phyloP scores from a whole-genome alignment of 345 rosid genomes.

The Camelina neglecta region DNA sequence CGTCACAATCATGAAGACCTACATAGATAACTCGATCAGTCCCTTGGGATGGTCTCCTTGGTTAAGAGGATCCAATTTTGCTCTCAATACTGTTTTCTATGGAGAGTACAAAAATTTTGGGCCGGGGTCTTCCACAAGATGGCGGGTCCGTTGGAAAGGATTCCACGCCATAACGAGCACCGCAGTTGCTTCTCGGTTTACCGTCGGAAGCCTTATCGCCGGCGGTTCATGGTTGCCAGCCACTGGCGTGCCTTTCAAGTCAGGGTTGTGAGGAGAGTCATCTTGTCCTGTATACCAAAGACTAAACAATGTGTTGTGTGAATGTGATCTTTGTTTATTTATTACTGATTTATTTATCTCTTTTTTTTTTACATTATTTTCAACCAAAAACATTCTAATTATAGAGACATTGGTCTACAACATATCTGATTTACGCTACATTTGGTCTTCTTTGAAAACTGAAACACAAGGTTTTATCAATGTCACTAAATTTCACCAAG shows the following conservation, averaged over 20 bases:
- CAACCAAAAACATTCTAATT: background rate
- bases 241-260: conserved; percentile 68
- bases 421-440: background rate
- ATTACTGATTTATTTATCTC: conserved; percentile 32
- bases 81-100: conserved; percentile 68
- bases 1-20: conserved; percentile 58
- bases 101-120: conserved; percentile 79
- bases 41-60: conserved; percentile 79
- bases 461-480: background rate
- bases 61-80: conserved; percentile 64
- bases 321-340: conserved; percentile 29
- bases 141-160: conserved; percentile 79
- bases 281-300: background rate
- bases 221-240: conserved; percentile 80
- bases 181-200: conserved; percentile 67
- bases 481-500: background rate
- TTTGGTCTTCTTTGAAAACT: background rate
- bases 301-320: conserved; percentile 27
- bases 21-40: conserved; percentile 52
- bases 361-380: background rate
- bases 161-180: conserved; percentile 64
- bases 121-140: conserved; percentile 61
- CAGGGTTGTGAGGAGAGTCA: conserved; percentile 56
- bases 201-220: conserved; percentile 67
- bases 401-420: conserved; percentile 7